These are phyloP conservation scores for Chaetomium cochliodes DNA, from an alignment of 495 filamentous ascomycete species.

Conservation along the genomic window DNA sequence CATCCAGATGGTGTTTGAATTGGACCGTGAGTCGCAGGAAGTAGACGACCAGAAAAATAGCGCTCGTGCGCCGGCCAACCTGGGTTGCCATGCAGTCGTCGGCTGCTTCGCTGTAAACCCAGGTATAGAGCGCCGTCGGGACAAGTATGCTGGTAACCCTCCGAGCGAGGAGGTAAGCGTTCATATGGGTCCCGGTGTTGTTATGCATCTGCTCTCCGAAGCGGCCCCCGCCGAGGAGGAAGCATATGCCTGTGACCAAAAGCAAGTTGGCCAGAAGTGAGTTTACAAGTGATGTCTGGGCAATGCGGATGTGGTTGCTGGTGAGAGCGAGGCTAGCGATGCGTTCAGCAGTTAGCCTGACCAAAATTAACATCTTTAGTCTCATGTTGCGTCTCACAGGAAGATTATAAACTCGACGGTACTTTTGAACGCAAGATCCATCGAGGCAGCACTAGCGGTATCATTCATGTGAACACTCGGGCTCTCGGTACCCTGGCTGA, in stretches of 20 bases:
- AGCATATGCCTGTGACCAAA: constrained; percentile 87
- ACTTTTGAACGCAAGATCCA: constrained; percentile 87
- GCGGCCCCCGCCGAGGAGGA: constrained; percentile 79
- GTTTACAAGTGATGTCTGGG: constrained; percentile 83
- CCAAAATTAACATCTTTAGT: no score
- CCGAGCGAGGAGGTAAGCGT: constrained; percentile 82
- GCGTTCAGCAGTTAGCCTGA: background rate
- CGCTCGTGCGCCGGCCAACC: constrained; percentile 85
- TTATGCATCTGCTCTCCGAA: constrained; percentile 94
- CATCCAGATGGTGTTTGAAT: no score
- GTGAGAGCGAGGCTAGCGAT: constrained; percentile 60
- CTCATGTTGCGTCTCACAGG: constrained; percentile 11
- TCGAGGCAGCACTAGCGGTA: constrained; percentile 71
- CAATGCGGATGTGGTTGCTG: constrained; percentile 81
- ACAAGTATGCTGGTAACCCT: constrained; percentile 84
- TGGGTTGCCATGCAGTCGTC: constrained; percentile 71
- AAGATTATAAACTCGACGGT: constrained; percentile 60
- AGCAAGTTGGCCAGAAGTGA: constrained; percentile 86
- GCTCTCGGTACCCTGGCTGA: constrained; percentile 84
- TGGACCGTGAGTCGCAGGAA: no score
- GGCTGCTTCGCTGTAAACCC: constrained; percentile 57
- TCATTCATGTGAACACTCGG: constrained; percentile 76
- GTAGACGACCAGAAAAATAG: constrained; percentile 83
- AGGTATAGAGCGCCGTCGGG: constrained; percentile 86
- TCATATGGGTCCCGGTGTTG: constrained; percentile 92